Base-by-base conservation (phyloP, 768 basidiomycete genomes). In the Podaxis sp. region DNA sequence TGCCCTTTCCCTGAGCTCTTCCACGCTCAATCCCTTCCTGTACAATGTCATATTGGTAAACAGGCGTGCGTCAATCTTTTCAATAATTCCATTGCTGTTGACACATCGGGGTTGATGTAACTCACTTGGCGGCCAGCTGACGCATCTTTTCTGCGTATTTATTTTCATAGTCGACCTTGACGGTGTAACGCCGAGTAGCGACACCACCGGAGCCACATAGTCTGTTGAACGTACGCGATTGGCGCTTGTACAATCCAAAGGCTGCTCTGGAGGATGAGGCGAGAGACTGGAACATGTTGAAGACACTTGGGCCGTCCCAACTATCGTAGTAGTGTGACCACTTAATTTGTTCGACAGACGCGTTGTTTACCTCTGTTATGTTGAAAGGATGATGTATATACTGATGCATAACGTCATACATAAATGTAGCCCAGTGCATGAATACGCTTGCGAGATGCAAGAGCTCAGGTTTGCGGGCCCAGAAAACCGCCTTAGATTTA, bases 131-230 rank as follows among this genome's bases (percentile, higher is more conserved):
- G 24, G 91, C 87, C 66, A 78, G 81, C 66, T 80, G 77, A 56
- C 79, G 82, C 40, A 96, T 74, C 71, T 89, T 92, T 62, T 88
- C 84, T 15, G 86, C 83, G 71, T 96, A 95, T 68, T 84, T 88
- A 38, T 76, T 67, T 64, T 77, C 62, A 53, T 49, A 37, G 48
- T 65, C 53, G 20, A 37, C 52, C 51, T 65, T 57, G 56, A 62
- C 28, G 8, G 54, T 38, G 41, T 48, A 62, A 13, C 20, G 36
- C 12, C 61, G 46, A 36, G 33, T 24, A n/a, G 10, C 8, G 13
- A 13, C 4, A 15, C 48, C 15, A 4, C 30, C 41, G 13, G 20
- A 44, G 7, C 36, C 28, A 15, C 30, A 44, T 7, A 24, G 3
- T n/a, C n/a, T 62, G 17, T 24, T 49, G 33, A 15, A 4, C 4